Evolutionary conservation across 179 eudicot genomes (phyloP).

Genomic region (Gypsophila paniculata): DNA sequence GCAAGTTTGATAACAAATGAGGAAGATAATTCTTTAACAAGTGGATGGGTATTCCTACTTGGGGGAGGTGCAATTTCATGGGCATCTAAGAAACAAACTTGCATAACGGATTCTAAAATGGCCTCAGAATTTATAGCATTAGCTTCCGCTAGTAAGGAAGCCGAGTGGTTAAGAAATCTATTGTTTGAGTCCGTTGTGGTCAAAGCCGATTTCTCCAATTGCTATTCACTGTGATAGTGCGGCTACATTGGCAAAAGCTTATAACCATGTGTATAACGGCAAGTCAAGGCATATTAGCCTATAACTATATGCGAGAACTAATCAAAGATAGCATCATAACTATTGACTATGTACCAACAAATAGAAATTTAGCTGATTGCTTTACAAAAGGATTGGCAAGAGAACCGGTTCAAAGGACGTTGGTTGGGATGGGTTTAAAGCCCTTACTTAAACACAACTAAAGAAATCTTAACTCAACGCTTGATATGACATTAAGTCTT

Average conservation of each 20-base stretch:
- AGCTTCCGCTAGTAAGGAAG: background rate
- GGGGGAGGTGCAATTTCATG: slow-evolving; percentile 5
- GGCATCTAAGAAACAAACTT: slow-evolving; percentile 7
- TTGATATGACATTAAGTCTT: slow-evolving; percentile 3
- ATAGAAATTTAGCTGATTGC: background rate
- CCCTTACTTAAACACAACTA: background rate
- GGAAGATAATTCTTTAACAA: slow-evolving; percentile 5
- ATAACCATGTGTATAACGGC: slow-evolving; percentile 7
- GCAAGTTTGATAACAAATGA: background rate
- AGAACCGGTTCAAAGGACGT: background rate
- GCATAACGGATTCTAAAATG: background rate
- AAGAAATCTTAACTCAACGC: slow-evolving; percentile 9
- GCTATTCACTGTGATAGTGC: background rate
- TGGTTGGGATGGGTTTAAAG: background rate
- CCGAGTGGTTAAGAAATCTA: background rate
- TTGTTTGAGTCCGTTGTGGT: background rate
- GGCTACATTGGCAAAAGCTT: background rate
- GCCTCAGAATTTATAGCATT: background rate
- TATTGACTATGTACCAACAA: background rate
- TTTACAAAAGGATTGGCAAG: background rate
- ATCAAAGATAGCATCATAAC: background rate
- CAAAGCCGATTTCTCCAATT: background rate
- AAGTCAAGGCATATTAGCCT: background rate
- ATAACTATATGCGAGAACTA: background rate
- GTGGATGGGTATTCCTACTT: background rate